Conservation (phyloP, 306 rosid species). For the Lablab purpureus region DNA sequence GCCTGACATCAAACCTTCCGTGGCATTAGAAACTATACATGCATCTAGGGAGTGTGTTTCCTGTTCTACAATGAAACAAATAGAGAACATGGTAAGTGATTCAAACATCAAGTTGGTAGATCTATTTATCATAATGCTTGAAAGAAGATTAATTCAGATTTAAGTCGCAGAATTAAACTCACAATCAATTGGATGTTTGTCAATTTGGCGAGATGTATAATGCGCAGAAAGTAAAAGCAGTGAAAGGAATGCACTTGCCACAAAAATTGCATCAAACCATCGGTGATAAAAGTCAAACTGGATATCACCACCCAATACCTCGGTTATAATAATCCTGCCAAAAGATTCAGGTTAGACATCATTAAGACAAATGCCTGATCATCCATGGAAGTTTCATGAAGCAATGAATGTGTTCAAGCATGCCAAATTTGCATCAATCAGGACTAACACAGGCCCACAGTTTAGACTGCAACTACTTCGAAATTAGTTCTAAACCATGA, state of each 20-base stretch:
- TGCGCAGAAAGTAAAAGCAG: conserved; percentile 94
- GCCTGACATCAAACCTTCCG: conserved; percentile 39
- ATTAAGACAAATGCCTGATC: conserved; percentile 18
- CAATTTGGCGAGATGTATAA: conserved; percentile 93
- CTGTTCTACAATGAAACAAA: conserved; percentile 45
- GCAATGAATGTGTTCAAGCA: background rate
- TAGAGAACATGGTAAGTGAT: conserved; percentile 32
- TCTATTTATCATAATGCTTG: background rate
- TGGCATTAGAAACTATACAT: conserved; percentile 37
- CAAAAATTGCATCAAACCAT: conserved; percentile 98
- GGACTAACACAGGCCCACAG: conserved; percentile 21
- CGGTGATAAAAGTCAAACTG: conserved; percentile 98
- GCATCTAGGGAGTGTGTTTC: conserved; percentile 38
- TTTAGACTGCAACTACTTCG: conserved; percentile 2
- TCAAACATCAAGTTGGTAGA: conserved; percentile 34
- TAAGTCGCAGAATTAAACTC: conserved; percentile 42
- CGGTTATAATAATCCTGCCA: conserved; percentile 95
- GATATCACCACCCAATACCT: conserved; percentile 97
- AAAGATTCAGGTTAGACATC: conserved; percentile 38
- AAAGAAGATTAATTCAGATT: conserved; percentile 32
- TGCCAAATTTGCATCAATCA: conserved; percentile 22
- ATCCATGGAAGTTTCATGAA: conserved; percentile 28
- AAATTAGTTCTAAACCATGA: conserved; percentile 33
- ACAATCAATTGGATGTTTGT: conserved; percentile 97
- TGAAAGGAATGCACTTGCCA: conserved; percentile 99